phyloP scores from a whole-genome alignment of 2,329 filamentous ascomycete genomes.

The Fusarium temperatum region DNA sequence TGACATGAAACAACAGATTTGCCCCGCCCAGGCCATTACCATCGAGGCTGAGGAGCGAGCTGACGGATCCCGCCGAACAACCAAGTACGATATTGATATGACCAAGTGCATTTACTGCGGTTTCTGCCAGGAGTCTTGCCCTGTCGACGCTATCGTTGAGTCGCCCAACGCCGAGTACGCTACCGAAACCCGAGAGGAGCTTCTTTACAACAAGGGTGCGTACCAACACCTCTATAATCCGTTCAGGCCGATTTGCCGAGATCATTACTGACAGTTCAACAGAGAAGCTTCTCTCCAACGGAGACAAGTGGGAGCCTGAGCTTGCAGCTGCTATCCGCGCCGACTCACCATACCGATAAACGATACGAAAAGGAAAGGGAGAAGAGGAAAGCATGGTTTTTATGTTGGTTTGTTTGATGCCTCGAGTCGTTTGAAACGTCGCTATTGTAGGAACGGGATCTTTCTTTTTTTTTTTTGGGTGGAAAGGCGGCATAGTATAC shows the following conservation, averaged over 20 bases:
- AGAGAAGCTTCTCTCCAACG: constrained; percentile 88
- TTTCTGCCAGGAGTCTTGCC: constrained; percentile 98
- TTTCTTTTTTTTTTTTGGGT: constrained; percentile 12
- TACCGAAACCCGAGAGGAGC: constrained; percentile 82
- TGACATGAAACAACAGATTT: constrained; percentile 65
- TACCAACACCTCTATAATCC: background rate
- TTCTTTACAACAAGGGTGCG: constrained; percentile 91
- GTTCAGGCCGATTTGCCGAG: background rate
- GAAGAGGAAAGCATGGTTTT: constrained; percentile 18
- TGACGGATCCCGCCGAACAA: constrained; percentile 93
- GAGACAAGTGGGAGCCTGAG: constrained; percentile 98
- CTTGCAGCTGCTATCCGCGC: constrained; percentile 90
- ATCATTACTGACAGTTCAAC: constrained; percentile 34
- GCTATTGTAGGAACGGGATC: constrained; percentile 31
- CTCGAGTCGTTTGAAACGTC: constrained; percentile 23
- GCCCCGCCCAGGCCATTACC: constrained; percentile 97
- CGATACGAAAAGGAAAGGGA: constrained; percentile 25
- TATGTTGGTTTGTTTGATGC: constrained; percentile 20
- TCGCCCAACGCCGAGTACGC: constrained; percentile 71
- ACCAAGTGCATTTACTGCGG: constrained; percentile 99
- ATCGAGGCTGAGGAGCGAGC: constrained; percentile 99
- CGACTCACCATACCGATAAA: constrained; percentile 88
- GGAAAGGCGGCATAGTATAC: constrained; percentile 5
- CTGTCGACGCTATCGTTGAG: constrained; percentile 88
- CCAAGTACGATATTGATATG: constrained; percentile 99